Evolutionary conservation across 768 basidiomycete genomes (phyloP).

Genomic region (Aureoboletus auriporus): DNA sequence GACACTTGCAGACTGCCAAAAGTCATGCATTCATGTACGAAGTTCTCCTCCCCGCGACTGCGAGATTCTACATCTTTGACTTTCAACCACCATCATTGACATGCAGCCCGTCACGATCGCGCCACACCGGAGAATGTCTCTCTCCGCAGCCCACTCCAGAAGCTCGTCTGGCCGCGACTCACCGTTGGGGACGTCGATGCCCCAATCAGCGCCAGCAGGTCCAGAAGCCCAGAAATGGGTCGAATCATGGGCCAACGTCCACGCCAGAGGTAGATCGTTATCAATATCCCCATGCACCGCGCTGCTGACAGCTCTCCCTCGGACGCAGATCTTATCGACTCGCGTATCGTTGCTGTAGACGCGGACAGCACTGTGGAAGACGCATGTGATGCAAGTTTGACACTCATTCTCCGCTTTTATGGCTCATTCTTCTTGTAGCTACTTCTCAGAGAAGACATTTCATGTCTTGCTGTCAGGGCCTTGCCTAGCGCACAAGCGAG

Average conservation of each 20-base stretch:
- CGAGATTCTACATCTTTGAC: background rate
- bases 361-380: constrained; percentile 77
- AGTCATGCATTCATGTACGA: constrained; percentile 23
- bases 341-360: constrained; percentile 59
- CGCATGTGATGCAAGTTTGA: constrained; percentile 64
- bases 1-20: constrained; percentile 2
- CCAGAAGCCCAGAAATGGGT: constrained; percentile 52
- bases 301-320: background rate
- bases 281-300: background rate
- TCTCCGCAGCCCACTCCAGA: constrained; percentile 12
- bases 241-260: constrained; percentile 49
- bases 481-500: constrained; percentile 18
- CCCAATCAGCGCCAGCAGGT: constrained; percentile 10
- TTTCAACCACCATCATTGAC: background rate
- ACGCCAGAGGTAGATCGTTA: constrained; percentile 50
- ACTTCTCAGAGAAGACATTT: constrained; percentile 56
- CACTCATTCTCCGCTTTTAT: background rate
- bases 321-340: constrained; percentile 62
- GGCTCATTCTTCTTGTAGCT: constrained; percentile 35
- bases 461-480: constrained; percentile 61
- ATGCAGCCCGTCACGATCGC: constrained; percentile 15
- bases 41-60: constrained; percentile 1
- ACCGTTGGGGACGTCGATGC: constrained; percentile 6
- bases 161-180: constrained; percentile 15
- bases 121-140: constrained; percentile 18